phyloP scores from a whole-genome alignment of 2,329 filamentous ascomycete species.

The Xylaria sp. region DNA sequence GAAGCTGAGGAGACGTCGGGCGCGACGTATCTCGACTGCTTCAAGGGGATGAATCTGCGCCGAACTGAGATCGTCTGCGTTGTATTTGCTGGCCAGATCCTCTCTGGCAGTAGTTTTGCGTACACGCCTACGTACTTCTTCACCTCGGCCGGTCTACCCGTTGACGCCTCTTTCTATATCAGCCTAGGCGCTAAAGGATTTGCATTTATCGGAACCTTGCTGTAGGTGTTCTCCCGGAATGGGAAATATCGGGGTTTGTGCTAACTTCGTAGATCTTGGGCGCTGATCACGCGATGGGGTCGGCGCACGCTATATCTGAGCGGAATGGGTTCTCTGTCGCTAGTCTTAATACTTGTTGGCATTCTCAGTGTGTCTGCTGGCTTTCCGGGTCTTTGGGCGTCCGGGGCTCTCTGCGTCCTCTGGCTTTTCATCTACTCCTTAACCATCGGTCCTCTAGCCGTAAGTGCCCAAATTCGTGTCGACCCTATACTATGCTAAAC shows the following conservation, averaged over 20 bases:
- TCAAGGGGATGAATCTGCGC: slow-evolving; percentile 57
- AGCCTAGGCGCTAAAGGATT: slow-evolving; percentile 51
- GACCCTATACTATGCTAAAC: slow-evolving; percentile 26
- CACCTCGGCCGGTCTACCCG: slow-evolving; percentile 51
- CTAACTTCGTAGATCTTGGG: slow-evolving; percentile 54
- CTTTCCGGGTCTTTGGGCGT: slow-evolving; percentile 54
- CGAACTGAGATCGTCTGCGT: slow-evolving; percentile 58
- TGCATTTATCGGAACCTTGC: slow-evolving; percentile 54
- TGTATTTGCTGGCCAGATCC: slow-evolving; percentile 51
- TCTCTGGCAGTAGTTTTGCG: slow-evolving; percentile 53
- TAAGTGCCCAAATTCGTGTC: slow-evolving; percentile 46
- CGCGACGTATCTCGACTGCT: slow-evolving; percentile 60
- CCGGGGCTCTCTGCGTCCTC: slow-evolving; percentile 57
- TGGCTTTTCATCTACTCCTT: slow-evolving; percentile 59
- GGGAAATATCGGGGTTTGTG: neutral
- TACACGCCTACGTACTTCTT: slow-evolving; percentile 56
- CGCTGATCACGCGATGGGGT: slow-evolving; percentile 53
- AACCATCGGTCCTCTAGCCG: slow-evolving; percentile 60
- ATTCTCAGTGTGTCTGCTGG: slow-evolving; percentile 57
- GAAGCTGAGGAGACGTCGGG: slow-evolving; percentile 56
- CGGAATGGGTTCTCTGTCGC: slow-evolving; percentile 54
- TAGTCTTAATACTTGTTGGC: slow-evolving; percentile 54
- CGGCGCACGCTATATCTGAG: slow-evolving; percentile 55
- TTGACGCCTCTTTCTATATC: slow-evolving; percentile 49
- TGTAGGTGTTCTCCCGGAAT: slow-evolving; percentile 45